Percentiles rank a stretch among this genome's conserved stretches.
phyloP scores from a whole-genome alignment of 306 rosid species.

The Cucumis melo region DNA sequence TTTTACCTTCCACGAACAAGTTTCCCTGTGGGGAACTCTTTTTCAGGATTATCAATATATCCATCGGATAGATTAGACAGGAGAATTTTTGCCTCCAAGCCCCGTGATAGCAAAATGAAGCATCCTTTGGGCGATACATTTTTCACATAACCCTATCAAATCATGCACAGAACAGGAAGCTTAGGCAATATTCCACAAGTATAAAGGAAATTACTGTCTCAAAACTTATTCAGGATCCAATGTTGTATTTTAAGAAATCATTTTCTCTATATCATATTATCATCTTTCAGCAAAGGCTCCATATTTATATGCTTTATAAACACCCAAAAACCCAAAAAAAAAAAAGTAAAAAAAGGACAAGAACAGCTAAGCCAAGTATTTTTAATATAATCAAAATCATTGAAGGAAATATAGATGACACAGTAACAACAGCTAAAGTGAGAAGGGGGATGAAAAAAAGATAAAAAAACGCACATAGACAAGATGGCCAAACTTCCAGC shows the following conservation, averaged over 20 bases:
- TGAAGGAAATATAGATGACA: not conserved
- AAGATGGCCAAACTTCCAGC: not conserved
- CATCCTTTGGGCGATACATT: slow-evolving; percentile 73
- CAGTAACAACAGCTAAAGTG: not conserved
- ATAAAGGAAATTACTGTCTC: not conserved
- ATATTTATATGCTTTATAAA: not conserved
- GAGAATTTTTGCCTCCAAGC: slow-evolving; percentile 76
- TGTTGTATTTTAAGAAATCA: not conserved
- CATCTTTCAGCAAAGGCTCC: not conserved
- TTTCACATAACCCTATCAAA: slow-evolving; percentile 69
- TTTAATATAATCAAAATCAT: not conserved
- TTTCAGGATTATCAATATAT: slow-evolving; percentile 46
- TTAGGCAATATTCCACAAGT: not conserved
- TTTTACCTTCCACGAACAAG: slow-evolving; percentile 67
- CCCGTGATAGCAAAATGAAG: slow-evolving; percentile 65
- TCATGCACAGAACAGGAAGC: slow-evolving; percentile 8
- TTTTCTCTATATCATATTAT: not conserved
- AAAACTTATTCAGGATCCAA: not conserved
- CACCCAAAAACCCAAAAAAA: not conserved
- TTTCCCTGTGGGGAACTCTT: slow-evolving; percentile 73
- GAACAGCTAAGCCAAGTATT: not conserved
- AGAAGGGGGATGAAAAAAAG: not conserved
- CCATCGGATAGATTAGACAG: slow-evolving; percentile 66
- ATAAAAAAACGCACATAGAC: not conserved
- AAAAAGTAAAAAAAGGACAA: not conserved